phyloP scores from a whole-genome alignment of 2,329 filamentous ascomycete genomes.

The Paecilomyces dactylethromorphus region DNA sequence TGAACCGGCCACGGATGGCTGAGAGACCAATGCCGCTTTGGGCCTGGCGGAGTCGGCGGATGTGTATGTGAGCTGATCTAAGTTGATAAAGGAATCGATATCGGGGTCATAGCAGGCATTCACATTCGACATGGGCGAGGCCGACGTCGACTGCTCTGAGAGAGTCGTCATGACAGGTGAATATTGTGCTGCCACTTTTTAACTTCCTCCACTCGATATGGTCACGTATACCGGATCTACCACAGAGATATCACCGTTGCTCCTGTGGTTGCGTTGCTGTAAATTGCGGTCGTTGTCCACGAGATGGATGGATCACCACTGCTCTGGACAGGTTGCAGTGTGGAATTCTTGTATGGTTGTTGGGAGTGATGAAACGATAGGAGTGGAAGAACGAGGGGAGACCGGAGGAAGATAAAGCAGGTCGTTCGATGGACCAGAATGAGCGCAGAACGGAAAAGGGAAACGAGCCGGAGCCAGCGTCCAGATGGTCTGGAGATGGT shows the following conservation, averaged over 20 bases:
- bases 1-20: constrained; percentile 29
- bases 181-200: neutral
- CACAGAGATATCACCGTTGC: neutral
- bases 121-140: constrained; percentile 22
- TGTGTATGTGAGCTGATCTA: constrained; percentile 38
- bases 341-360: neutral
- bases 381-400: constrained; percentile 5
- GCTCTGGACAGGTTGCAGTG: neutral
- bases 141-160: constrained; percentile 25
- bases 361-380: neutral
- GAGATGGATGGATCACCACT: neutral
- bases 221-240: too few relatives aligned
- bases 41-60: constrained; percentile 27
- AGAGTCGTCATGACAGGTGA: constrained; percentile 25
- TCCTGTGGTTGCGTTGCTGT: neutral
- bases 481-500: neutral
- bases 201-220: neutral
- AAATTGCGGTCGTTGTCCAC: neutral
- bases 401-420: constrained; percentile 6
- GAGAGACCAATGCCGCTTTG: constrained; percentile 28
- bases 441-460: constrained; percentile 2
- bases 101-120: constrained; percentile 36
- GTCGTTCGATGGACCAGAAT: constrained; percentile 5
- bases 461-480: neutral
- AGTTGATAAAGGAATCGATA: constrained; percentile 42